Evolutionary conservation across 2,329 filamentous ascomycete species (phyloP), one percentile per base, ranked within the genome.

Genomic region (Whalleya microplaca): DNA sequence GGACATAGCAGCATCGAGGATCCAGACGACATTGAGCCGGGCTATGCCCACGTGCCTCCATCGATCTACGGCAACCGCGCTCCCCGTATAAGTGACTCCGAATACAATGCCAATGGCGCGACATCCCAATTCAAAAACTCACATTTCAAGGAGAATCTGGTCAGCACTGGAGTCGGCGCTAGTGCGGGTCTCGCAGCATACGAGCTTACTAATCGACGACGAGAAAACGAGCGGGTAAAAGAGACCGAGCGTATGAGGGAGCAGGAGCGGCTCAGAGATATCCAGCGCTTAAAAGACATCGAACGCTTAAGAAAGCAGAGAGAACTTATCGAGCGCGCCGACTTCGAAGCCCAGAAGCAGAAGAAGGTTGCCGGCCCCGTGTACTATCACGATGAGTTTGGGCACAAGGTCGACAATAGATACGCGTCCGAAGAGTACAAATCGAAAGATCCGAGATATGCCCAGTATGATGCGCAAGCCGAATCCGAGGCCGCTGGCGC

Each of bases 1-100:
- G 68, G 67, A 3, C 66, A 68, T 27, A 66, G 66, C 6, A 69
- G 65, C 48, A 42, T 57, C 3, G 56, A 64, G 41, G 4, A 27
- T 4, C 23, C 23, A 27, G 23, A 55, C 55, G 7, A 45, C 60
- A 12, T 44, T 21, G 14, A 47, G n/a, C 48, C 1, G 60, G 60
- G 29, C 61, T 58, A 18, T n/a, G n/a, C n/a, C n/a, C n/a, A n/a
- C 21, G 20, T 40, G 3, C 42, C 3, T 44, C 53, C 8, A 45
- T 21, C 29, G 23, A 61, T 21, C 56, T 51, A 8, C 51, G 62
- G 12, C 65, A 66, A 45, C 54, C n/a, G 60, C 4, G 48, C 48
- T 7, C 63, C 64, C 16, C 64, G 63, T 2, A 61, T 64, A 5
- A 41, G 14, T 8, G 53, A 45, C 9, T 18, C 51, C 9, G 16